Base-by-base conservation (phyloP, 805 yeast genomes). In the Metschnikowia dekortorum region DNA sequence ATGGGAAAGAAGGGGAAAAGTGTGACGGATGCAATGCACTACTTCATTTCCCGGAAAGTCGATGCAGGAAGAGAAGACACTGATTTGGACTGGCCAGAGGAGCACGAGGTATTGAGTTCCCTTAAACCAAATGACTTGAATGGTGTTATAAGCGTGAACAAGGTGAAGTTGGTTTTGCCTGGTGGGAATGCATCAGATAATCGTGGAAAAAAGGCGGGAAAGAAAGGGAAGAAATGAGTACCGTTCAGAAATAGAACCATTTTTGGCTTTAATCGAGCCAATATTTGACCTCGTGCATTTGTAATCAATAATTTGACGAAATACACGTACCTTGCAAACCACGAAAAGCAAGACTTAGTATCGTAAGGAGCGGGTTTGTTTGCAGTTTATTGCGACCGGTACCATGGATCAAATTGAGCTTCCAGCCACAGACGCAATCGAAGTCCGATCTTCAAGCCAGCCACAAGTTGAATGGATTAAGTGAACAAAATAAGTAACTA, bases 1-100 rank as follows among this genome's bases (percentile, higher is more conserved):
- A 73, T 78, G 30, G 83, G 84, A 29, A 94, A 94, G 65, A 91
- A 92, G 63, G 96, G 97, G 2, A 94, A 94, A 62, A 84, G 94
- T 1, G 73, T 89, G 34, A 76, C 77, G 49, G 97, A 90, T 52
- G 75, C 84, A 1, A 60, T 89, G 52, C 75, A 80, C 48, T 78
- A 76, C 58, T 82, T 91, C 61, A 67, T 70, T 47, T 73, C 69
- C 50, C 57, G 75, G 39, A 79, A 80, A 52, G 61, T 76, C n/a
- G 81, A 75, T 48, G 50, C 62, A 8, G 43, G 60, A 14, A 81
- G 78, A 44, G 67, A 74, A 38, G 80, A 76, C 52, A 54, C 65
- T 18, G 84, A 79, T 38, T 60, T 74, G 47, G 90, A 85, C 51
- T 90, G 96, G 96, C 83, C 82, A 18, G 74, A 71, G 29, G 91